Percentiles rank a stretch among this genome's conserved stretches.
phyloP scores from a whole-genome alignment of 257 asterid species.

The Solanum gracilifrons region DNA sequence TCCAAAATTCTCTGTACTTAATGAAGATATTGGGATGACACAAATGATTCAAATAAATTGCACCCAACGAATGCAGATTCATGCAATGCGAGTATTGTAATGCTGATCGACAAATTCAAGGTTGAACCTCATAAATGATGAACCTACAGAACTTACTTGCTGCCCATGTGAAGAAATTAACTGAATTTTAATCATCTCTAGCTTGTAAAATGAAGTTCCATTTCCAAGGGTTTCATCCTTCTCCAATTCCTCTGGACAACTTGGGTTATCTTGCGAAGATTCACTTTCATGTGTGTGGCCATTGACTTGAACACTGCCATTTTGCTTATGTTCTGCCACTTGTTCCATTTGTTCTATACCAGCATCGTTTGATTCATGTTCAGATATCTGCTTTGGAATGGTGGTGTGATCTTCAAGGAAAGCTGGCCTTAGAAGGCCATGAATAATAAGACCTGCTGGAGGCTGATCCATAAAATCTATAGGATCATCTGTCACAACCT shows the following conservation, averaged over 20 bases:
- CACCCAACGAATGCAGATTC: neutral
- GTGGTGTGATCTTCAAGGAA: conserved; percentile 72
- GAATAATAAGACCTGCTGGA: conserved; percentile 79
- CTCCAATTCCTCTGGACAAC: conserved; percentile 53
- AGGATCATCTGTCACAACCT: conserved; percentile 79
- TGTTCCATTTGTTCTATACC: conserved; percentile 16
- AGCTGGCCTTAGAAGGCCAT: conserved; percentile 87
- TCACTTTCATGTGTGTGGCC: conserved; percentile 50
- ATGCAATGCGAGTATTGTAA: neutral
- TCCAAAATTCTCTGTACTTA: neutral
- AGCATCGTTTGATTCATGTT: conserved; percentile 25
- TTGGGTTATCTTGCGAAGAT: conserved; percentile 35
- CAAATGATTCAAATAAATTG: neutral
- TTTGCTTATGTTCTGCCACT: conserved; percentile 34
- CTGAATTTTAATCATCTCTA: conserved; percentile 80
- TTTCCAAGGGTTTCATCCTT: conserved; percentile 54
- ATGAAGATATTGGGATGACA: neutral
- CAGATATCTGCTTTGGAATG: conserved; percentile 60
- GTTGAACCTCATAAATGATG: neutral
- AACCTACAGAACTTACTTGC: conserved; percentile 34
- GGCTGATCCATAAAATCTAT: conserved; percentile 94
- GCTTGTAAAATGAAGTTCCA: conserved; percentile 88
- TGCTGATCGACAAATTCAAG: neutral
- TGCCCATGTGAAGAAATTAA: conserved; percentile 65
- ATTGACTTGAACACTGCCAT: conserved; percentile 32